Evolutionary conservation across 768 basidiomycete genomes (phyloP), one percentile per base, ranked within the genome.

Genomic region (Pholiota conissans): DNA sequence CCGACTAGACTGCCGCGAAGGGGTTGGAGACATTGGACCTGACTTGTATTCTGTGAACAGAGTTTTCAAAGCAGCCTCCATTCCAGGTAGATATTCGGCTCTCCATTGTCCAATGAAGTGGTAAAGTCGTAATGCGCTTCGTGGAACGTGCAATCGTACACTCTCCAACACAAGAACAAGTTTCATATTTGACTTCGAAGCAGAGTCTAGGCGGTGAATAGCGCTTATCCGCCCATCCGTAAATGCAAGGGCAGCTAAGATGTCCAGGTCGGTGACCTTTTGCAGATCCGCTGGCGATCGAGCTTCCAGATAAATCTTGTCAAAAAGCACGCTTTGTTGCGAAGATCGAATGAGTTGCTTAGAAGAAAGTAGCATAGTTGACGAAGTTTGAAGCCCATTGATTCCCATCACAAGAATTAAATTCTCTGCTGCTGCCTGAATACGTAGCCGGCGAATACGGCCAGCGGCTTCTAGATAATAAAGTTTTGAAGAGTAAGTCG

Each of bases 51-150:
- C 91, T 3, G 84, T 79, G 14, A 93, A 70, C 35, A 93, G 73
- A 2, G 80, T 81, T 57, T 85, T 82, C 28, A 89, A 66, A 26
- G 87, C 84, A 13, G 82, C 79, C 63, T 93, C 86, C 35, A 93
- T 80, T 4, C 80, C 87, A 16, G 92, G 87, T 28, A 93, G 76
- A 63, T 88, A 93, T 63, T 92, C 88, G 4, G 82, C 82, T 63
- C 84, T 77, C 93, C 93, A 95, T 64, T 92, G 88, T 63, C 92
- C 88, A 24, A 88, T 69, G 65, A 93, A 93, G 34, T 80, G 84
- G 69, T 91, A 91, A 3, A 92, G 75, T 14, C 87, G 84, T 28
- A 94, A 77, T 27, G 88, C 91, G 62, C 91, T 94, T 24, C 91
- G 87, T 3, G 92, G 92, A 22, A 94, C 84, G 54, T 79, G 80